phyloP scores from a whole-genome alignment of 129 eudicot genomes.

The Mikania micrantha region DNA sequence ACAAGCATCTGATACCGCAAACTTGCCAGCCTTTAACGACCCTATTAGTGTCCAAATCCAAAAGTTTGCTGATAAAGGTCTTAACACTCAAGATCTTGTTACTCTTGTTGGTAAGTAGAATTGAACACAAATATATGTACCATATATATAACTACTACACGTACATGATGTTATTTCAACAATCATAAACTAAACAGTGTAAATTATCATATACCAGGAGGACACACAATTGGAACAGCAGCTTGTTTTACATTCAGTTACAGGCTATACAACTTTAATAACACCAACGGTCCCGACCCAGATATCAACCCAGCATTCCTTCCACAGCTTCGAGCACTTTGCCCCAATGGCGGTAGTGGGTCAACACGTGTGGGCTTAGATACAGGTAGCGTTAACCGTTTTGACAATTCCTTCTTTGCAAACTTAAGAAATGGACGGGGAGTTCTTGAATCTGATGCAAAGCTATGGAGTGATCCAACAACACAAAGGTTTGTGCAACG shows the following conservation, averaged over 20 bases:
- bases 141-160: no score
- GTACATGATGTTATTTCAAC: neutral
- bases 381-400: no score
- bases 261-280: conserved; percentile 58
- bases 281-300: conserved; percentile 47
- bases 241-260: conserved; percentile 54
- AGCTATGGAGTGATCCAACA: no score
- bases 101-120: conserved; percentile 56
- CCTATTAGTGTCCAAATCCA: conserved; percentile 34
- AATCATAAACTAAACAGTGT: neutral
- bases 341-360: conserved; percentile 48
- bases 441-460: no score
- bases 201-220: no score
- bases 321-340: conserved; percentile 37
- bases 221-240: conserved; percentile 68
- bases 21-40: conserved; percentile 43
- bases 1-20: conserved; percentile 43
- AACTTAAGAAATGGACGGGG: no score
- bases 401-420: no score
- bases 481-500: conserved; percentile 54
- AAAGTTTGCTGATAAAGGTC: conserved; percentile 42
- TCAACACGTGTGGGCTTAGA: conserved; percentile 36
- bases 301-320: conserved; percentile 43
- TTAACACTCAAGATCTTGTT: conserved; percentile 60
- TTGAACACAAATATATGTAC: neutral